A percentile compares a stretch with the other conserved stretches of the same genome.
Evolutionary conservation across 495 filamentous ascomycete species (phyloP).

Genomic region (Cercophora scortea): DNA sequence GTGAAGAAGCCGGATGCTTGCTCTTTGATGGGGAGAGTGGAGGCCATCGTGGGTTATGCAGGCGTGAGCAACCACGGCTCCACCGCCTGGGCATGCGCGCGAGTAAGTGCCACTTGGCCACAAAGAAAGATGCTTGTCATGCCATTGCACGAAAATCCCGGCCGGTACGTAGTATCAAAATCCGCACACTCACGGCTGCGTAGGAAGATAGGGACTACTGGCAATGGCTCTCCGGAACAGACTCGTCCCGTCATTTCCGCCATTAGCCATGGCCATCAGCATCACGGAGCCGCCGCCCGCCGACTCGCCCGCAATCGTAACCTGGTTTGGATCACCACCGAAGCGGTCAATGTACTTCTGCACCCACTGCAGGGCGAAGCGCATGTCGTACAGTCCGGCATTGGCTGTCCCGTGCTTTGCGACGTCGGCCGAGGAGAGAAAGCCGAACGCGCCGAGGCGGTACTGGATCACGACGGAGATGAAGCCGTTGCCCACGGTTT

Average conservation of each 20-base stretch:
- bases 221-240: constrained; percentile 44
- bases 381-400: constrained; percentile 59
- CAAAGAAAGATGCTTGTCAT: too few relatives aligned
- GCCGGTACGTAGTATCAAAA: too few relatives aligned
- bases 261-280: constrained; percentile 32
- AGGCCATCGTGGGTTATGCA: too few relatives aligned
- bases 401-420: constrained; percentile 47
- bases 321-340: constrained; percentile 55
- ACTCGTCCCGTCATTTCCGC: constrained; percentile 23
- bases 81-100: too few relatives aligned
- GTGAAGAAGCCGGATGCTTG: too few relatives aligned
- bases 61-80: too few relatives aligned
- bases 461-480: constrained; percentile 37
- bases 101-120: too few relatives aligned
- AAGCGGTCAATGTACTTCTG: constrained; percentile 60
- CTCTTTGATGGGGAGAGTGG: too few relatives aligned
- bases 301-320: constrained; percentile 66
- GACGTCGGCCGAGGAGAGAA: constrained; percentile 32
- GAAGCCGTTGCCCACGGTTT: constrained; percentile 35
- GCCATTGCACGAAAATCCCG: too few relatives aligned
- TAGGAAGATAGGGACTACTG: constrained; percentile 30
- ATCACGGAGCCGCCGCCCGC: constrained; percentile 61
- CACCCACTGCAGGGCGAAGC: constrained; percentile 66
- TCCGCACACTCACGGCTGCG: constrained; percentile 22
- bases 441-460: constrained; percentile 44